These are phyloP conservation scores for Acacia pycnantha DNA, from an alignment of 331 rosid species.

Conservation along the genomic window DNA sequence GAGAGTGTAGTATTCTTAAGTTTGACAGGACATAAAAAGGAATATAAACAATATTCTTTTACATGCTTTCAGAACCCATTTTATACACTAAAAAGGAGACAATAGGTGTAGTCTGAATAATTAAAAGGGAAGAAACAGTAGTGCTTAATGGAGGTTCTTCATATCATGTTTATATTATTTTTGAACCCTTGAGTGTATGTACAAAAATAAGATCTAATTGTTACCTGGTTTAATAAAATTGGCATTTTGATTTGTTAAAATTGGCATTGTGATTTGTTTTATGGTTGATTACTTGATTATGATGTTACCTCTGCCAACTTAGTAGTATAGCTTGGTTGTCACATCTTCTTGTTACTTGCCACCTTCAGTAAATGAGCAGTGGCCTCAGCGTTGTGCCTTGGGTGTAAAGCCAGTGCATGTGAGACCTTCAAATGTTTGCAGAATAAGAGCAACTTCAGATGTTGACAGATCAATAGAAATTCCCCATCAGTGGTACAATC, in stretches of 20 bases:
- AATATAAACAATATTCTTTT: background rate
- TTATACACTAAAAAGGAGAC: background rate
- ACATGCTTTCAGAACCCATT: background rate
- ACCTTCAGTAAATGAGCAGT: slow-evolving; percentile 53
- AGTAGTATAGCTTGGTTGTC: background rate
- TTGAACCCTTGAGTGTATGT: background rate
- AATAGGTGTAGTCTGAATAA: background rate
- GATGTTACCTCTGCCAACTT: background rate
- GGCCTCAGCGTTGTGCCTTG: slow-evolving; percentile 46
- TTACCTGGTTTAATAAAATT: slow-evolving; percentile 10
- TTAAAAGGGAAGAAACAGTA: background rate
- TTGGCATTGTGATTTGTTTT: slow-evolving; percentile 11
- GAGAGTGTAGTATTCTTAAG: background rate
- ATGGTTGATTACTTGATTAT: slow-evolving; percentile 8
- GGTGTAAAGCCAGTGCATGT: slow-evolving; percentile 44
- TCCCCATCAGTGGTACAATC: slow-evolving; percentile 85
- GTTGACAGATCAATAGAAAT: slow-evolving; percentile 47
- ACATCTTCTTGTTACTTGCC: slow-evolving; percentile 6
- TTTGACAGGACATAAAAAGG: background rate
- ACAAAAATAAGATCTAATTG: background rate
- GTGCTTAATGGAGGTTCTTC: background rate
- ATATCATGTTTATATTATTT: background rate
- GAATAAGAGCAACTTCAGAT: slow-evolving; percentile 58
- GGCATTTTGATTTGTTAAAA: slow-evolving; percentile 14
- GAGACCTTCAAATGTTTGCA: slow-evolving; percentile 50